A percentile compares a stretch with the other conserved stretches of the same genome.
Evolutionary conservation across 106 monocot species (phyloP).

Genomic region (Gastrodia elata): DNA sequence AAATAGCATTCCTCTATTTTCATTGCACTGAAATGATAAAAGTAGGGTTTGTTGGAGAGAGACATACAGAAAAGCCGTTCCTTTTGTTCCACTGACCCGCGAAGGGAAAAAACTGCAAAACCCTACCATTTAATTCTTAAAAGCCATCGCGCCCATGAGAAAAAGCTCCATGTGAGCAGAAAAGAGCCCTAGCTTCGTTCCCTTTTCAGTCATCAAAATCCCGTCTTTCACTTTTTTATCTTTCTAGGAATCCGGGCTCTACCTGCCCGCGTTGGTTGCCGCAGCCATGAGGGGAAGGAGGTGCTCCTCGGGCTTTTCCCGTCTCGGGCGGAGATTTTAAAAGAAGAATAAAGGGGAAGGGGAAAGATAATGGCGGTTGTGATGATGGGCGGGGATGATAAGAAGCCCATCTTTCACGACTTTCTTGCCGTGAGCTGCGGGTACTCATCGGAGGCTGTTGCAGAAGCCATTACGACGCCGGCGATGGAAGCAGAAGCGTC

Average conservation of each 20-base stretch:
- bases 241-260: conserved; percentile 9
- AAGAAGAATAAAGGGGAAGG: not conserved
- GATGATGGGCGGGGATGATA: conserved; percentile 9
- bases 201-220: not conserved
- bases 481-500: not conserved
- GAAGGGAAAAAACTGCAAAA: no score
- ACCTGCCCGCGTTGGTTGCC: not conserved
- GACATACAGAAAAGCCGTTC: no score
- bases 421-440: conserved; percentile 6
- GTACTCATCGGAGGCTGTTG: not conserved
- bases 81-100: no score
- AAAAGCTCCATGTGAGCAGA: no score
- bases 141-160: no score
- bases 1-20: no score
- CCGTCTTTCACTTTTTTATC: not conserved
- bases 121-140: no score
- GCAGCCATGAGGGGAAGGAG: conserved; percentile 5
- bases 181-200: not conserved
- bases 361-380: conserved; percentile 10
- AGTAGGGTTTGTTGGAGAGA: no score
- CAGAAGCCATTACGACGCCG: not conserved
- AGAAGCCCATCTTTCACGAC: conserved; percentile 9
- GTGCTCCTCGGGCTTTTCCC: conserved; percentile 5
- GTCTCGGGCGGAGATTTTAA: conserved; percentile 3
- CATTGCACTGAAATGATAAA: no score